These are phyloP conservation scores for Edaphochlamys debaryana DNA, from an alignment of 139 green algal genomes.

Conservation along the genomic window DNA sequence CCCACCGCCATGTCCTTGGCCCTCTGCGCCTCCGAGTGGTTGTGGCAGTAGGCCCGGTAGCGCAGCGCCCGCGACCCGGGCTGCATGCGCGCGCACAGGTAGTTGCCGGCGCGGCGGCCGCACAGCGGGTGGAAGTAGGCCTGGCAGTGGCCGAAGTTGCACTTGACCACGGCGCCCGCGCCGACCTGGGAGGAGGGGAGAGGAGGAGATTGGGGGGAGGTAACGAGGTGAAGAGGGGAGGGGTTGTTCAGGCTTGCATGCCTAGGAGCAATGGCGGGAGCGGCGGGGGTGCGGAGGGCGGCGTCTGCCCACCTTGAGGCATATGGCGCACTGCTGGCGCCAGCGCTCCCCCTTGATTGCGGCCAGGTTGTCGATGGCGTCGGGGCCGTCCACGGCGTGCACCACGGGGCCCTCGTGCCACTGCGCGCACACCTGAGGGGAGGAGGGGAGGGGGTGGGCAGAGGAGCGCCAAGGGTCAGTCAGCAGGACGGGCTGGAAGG, in stretches of 20 bases:
- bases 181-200: background rate
- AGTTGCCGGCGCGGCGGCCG: conserved; percentile 72
- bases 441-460: too few species aligned
- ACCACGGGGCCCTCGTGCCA: conserved; percentile 68
- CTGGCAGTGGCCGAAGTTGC: conserved; percentile 56
- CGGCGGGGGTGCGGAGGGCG: too few species aligned
- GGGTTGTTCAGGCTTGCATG: too few species aligned
- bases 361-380: conserved; percentile 51
- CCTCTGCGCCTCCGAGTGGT: conserved; percentile 63
- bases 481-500: too few species aligned
- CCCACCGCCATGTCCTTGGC: conserved; percentile 47
- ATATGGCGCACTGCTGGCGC: conserved; percentile 49
- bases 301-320: conserved; percentile 45
- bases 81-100: conserved; percentile 56
- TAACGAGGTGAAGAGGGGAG: background rate
- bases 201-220: background rate
- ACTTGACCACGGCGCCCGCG: conserved; percentile 66
- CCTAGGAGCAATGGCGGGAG: too few species aligned
- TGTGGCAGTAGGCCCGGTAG: conserved; percentile 77
- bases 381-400: conserved; percentile 36
- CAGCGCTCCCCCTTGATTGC: conserved; percentile 58
- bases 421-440: conserved; percentile 69
- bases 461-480: too few species aligned
- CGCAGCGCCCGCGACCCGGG: conserved; percentile 16
- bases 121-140: conserved; percentile 86